Evolutionary conservation across 73 alveolate genomes (phyloP).

Genomic region (Paramecium tetraurelia): DNA sequence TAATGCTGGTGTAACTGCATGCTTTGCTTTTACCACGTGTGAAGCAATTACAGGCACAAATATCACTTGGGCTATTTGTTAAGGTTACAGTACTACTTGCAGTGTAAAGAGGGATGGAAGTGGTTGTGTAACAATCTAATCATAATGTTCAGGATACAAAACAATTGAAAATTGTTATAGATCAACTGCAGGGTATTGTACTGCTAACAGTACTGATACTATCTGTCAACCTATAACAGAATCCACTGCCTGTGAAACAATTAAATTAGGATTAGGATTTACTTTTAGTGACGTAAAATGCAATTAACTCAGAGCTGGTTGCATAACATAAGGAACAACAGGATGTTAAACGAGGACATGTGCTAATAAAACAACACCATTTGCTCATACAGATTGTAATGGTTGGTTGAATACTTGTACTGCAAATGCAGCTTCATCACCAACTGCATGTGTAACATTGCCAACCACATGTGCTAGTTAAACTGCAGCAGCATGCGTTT

Average conservation of each 20-base stretch:
- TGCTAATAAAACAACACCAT: neutral
- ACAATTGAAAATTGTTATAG: neutral
- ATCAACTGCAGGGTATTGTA: neutral
- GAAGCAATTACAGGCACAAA: neutral
- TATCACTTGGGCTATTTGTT: neutral
- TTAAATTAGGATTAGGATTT: too few species aligned
- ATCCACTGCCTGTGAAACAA: too few species aligned
- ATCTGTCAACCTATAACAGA: too few species aligned
- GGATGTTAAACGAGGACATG: neutral
- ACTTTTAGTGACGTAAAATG: too few species aligned
- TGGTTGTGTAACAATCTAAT: neutral
- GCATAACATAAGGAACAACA: neutral
- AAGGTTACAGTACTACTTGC: neutral
- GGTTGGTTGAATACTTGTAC: neutral
- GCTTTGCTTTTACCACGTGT: neutral
- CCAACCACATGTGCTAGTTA: neutral
- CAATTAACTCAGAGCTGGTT: neutral
- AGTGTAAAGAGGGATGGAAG: neutral
- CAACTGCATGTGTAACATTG: neutral
- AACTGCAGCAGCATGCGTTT: neutral
- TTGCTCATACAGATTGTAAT: neutral
- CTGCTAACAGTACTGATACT: neutral
- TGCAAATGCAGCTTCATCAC: neutral
- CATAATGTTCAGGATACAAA: neutral
- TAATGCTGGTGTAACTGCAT: neutral